Conservation (phyloP, 108 stramenopile species). For the Skeletonema potamos region DNA sequence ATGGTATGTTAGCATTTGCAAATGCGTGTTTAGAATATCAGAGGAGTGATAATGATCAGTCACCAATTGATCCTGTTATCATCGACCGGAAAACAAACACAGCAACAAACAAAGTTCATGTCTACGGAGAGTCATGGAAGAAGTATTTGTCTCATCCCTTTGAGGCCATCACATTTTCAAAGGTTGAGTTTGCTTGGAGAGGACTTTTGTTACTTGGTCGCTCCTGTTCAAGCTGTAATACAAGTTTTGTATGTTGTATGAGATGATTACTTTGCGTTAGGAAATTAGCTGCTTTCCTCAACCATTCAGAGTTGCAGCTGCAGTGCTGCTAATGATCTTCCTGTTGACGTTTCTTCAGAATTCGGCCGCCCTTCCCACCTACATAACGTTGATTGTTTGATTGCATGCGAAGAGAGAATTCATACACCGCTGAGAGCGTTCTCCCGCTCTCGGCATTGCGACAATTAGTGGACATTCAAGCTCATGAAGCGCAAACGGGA, state of each 20-base stretch:
- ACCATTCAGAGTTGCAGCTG: too few species aligned
- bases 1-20: constrained; percentile 30
- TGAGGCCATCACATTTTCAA: constrained; percentile 17
- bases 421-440: too few species aligned
- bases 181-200: constrained; percentile 14
- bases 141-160: neutral
- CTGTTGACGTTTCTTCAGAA: too few species aligned
- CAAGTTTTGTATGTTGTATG: neutral
- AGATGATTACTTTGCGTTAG: neutral
- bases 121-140: constrained; percentile 24
- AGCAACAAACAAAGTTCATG: constrained; percentile 16
- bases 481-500: neutral
- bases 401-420: too few species aligned
- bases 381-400: too few species aligned
- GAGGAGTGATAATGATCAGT: neutral
- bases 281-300: too few species aligned
- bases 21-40: constrained; percentile 6
- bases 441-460: too few species aligned
- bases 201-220: constrained; percentile 3
- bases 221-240: neutral
- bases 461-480: neutral
- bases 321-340: too few species aligned
- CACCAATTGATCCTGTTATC: neutral
- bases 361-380: too few species aligned
- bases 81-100: constrained; percentile 7